These are phyloP conservation scores for Porcisia deanei DNA, from an alignment of 208 protist genomes.

Conservation along the genomic window DNA sequence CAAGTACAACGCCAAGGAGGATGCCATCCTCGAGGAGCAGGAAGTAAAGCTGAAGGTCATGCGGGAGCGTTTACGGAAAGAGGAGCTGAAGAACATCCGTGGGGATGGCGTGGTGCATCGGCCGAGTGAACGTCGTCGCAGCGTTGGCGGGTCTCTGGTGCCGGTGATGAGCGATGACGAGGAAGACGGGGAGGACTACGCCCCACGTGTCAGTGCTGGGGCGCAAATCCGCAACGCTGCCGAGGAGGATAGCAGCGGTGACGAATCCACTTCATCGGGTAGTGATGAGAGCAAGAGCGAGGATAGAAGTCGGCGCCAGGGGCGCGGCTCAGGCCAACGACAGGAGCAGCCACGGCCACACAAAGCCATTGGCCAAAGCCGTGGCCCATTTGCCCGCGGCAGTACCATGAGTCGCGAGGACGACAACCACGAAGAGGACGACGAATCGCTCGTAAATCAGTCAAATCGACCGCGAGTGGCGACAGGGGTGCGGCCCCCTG, in stretches of 20 bases:
- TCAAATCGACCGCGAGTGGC: constrained; percentile 34
- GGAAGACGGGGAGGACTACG: constrained; percentile 46
- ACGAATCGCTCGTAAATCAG: constrained; percentile 27
- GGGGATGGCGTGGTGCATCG: constrained; percentile 33
- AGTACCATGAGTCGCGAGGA: constrained; percentile 6
- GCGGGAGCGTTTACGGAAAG: constrained; percentile 87
- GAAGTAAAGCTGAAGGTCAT: constrained; percentile 88
- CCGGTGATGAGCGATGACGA: constrained; percentile 35
- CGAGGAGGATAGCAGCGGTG: constrained; percentile 67
- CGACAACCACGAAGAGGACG: constrained; percentile 8
- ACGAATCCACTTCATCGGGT: constrained; percentile 32
- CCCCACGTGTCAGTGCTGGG: constrained; percentile 1
- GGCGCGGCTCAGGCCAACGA: constrained; percentile 7
- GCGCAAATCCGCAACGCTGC: constrained; percentile 42
- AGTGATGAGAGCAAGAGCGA: constrained; percentile 47
- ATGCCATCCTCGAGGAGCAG: constrained; percentile 86
- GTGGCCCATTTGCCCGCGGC: constrained; percentile 9
- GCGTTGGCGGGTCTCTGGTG: constrained; percentile 5
- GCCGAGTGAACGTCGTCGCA: constrained; percentile 17
- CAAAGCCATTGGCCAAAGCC: constrained; percentile 17
- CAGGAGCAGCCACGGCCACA: constrained; percentile 24
- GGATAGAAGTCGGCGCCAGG: constrained; percentile 20
- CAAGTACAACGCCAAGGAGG: constrained; percentile 87
- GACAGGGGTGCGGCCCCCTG: constrained; percentile 22
- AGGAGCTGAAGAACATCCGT: constrained; percentile 85